Percentiles rank a stretch among this genome's conserved stretches.
These are phyloP conservation scores for Cladosporium sphaerospermum DNA, from an alignment of 2,329 filamentous ascomycete genomes.

Conservation along the genomic window DNA sequence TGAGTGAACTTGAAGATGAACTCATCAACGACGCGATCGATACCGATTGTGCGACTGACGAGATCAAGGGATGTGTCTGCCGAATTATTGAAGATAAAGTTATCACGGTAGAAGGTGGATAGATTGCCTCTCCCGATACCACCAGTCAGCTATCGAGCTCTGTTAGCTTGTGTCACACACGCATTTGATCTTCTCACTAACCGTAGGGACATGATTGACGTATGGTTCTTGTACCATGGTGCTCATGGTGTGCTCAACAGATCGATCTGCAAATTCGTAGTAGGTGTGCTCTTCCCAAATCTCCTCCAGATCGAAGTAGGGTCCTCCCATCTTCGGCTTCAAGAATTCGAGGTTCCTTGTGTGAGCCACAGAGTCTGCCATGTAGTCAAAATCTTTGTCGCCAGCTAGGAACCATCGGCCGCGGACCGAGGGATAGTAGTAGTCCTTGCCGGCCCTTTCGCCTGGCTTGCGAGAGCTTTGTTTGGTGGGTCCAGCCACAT, in stretches of 20 bases:
- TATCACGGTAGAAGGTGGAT: constrained; percentile 62
- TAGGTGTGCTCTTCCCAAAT: constrained; percentile 75
- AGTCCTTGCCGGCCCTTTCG: constrained; percentile 21
- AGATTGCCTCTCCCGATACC: constrained; percentile 60
- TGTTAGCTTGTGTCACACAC: neutral
- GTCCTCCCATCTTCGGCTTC: constrained; percentile 57
- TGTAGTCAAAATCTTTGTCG: constrained; percentile 43
- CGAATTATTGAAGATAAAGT: constrained; percentile 71
- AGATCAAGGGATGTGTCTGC: constrained; percentile 61
- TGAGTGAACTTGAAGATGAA: constrained; percentile 63
- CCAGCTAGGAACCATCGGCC: constrained; percentile 35
- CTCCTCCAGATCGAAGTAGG: constrained; percentile 66
- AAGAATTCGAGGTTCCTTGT: constrained; percentile 60
- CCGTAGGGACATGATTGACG: constrained; percentile 68
- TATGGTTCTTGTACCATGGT: constrained; percentile 77
- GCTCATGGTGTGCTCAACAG: constrained; percentile 68
- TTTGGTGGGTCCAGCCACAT: constrained; percentile 19
- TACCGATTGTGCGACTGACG: constrained; percentile 63
- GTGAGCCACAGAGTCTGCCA: constrained; percentile 56
- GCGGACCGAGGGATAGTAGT: constrained; percentile 42
- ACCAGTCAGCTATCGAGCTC: constrained; percentile 43
- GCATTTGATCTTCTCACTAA: constrained; percentile 5
- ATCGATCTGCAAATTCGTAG: constrained; percentile 63
- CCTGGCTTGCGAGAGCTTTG: constrained; percentile 2
- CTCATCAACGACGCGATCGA: constrained; percentile 66